A percentile compares a stretch with the other conserved stretches of the same genome.
These are phyloP conservation scores for Tripterygium wilfordii DNA, from an alignment of 177 flowering plant genomes.

Conservation along the genomic window DNA sequence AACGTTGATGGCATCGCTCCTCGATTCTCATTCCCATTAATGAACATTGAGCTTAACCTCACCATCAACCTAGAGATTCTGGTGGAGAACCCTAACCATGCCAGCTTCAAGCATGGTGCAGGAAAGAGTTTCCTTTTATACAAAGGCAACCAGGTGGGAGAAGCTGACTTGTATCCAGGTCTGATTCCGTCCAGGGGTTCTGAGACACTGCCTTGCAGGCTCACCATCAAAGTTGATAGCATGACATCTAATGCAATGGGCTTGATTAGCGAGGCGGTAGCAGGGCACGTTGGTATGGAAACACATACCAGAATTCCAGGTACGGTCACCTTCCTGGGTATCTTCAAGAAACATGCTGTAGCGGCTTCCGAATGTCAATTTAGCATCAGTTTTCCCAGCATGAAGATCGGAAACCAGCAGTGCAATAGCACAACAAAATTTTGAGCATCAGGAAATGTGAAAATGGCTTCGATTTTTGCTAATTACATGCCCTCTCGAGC, in stretches of 20 bases:
- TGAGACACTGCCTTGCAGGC: constrained; percentile 10
- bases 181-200: constrained; percentile 32
- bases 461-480: too few species aligned
- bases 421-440: constrained; percentile 25
- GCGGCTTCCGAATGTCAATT: constrained; percentile 34
- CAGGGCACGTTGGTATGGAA: constrained; percentile 29
- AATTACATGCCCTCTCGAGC: too few species aligned
- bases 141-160: constrained; percentile 33
- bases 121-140: constrained; percentile 30
- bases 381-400: constrained; percentile 21
- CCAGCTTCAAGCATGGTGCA: constrained; percentile 29
- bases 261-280: constrained; percentile 27
- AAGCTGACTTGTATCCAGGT: constrained; percentile 33
- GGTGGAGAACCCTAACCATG: constrained; percentile 35
- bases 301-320: constrained; percentile 36
- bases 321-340: constrained; percentile 27
- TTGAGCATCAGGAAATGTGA: too few species aligned
- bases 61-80: constrained; percentile 25
- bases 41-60: constrained; percentile 36
- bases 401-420: constrained; percentile 27
- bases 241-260: constrained; percentile 8
- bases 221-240: constrained; percentile 29
- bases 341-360: constrained; percentile 29
- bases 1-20: constrained; percentile 31
- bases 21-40: constrained; percentile 24